Base-by-base conservation (phyloP, 257 asterid species). In the Plantago elongata region DNA sequence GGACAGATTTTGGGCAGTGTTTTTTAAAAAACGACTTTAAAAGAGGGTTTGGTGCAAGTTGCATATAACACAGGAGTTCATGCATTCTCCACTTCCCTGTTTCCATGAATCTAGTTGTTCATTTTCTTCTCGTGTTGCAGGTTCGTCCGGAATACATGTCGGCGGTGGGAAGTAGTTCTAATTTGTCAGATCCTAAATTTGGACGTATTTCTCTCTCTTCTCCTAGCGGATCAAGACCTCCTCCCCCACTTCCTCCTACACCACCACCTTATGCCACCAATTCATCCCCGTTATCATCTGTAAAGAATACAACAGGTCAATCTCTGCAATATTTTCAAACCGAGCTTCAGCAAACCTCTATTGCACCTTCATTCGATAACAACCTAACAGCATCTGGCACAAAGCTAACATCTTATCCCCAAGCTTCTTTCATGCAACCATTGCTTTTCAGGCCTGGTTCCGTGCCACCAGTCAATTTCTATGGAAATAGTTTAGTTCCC, bases 181-280 rank as follows among this genome's bases (percentile, higher is more conserved):
- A 22, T 61, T 17, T 63, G 8, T 34, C 81, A 13, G 87, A 84
- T 69, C 55, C 71, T 17, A 85, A 81, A 66, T 76, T 68, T 42
- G 85, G 82, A 62, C 74, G 88, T 72, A 47, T 81, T 30, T 65
- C 90, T 45, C 82, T 68, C 51, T 72, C 95, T 62, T 87, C 96
- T 49, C 80, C 89, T 45, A 73, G 78, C 59, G 79, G 77, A 48
- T 74, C 94, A 51, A 78, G 96, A 72, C 90, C 83, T 40, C 82
- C 72, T 66, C 96, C 97, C 37, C 96, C 95, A 12, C 95, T 84
- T 65, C 95, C 93, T 61, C 90, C 87, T 10, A 89, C 95, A 4
- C 95, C 97, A 11, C 86, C 91, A 57, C 94, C 95, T 62, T 89
- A 82, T 77, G 72, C 85, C 17, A 65, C 79, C 63, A 81, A 68